Conservation (phyloP, 768 basidiomycete species). For the Amanita thiersii region DNA sequence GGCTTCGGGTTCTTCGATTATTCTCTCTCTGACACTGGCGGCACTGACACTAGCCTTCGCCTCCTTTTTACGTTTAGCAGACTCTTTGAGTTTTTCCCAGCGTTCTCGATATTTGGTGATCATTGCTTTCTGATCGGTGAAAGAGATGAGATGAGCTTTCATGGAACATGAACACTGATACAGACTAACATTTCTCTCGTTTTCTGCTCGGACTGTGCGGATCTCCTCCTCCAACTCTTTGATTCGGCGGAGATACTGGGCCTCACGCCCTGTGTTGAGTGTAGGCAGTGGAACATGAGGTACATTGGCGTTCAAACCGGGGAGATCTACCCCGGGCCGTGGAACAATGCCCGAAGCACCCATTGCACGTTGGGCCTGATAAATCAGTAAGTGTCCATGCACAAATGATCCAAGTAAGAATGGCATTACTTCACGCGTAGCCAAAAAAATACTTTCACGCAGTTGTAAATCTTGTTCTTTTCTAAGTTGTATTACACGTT, state of each 20-base stretch:
- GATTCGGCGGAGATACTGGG: conserved; percentile 51
- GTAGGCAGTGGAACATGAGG: conserved; percentile 42
- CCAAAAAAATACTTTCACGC: conserved; percentile 71
- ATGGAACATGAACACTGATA: conserved; percentile 4
- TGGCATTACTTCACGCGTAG: conserved; percentile 48
- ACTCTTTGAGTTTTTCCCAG: conserved; percentile 88
- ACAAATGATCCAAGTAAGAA: background rate
- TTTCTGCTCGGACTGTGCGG: conserved; percentile 53
- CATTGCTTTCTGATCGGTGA: conserved; percentile 59
- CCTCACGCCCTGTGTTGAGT: conserved; percentile 44
- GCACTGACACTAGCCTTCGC: conserved; percentile 49
- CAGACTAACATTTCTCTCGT: conserved; percentile 69
- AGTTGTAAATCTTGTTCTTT: conserved; percentile 75
- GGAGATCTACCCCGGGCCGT: conserved; percentile 46
- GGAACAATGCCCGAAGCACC: conserved; percentile 56
- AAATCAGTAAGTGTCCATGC: background rate
- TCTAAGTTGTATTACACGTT: conserved; percentile 56
- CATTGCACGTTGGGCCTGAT: conserved; percentile 74
- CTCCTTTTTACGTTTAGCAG: conserved; percentile 79
- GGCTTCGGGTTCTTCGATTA: conserved; percentile 64
- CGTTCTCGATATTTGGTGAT: conserved; percentile 77
- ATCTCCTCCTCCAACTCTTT: conserved; percentile 82
- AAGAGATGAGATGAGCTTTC: conserved; percentile 10
- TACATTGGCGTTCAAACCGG: conserved; percentile 49
- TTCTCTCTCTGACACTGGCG: conserved; percentile 51